These are phyloP conservation scores for Dipteronia sinensis DNA, from an alignment of 345 rosid species.

Conservation along the genomic window DNA sequence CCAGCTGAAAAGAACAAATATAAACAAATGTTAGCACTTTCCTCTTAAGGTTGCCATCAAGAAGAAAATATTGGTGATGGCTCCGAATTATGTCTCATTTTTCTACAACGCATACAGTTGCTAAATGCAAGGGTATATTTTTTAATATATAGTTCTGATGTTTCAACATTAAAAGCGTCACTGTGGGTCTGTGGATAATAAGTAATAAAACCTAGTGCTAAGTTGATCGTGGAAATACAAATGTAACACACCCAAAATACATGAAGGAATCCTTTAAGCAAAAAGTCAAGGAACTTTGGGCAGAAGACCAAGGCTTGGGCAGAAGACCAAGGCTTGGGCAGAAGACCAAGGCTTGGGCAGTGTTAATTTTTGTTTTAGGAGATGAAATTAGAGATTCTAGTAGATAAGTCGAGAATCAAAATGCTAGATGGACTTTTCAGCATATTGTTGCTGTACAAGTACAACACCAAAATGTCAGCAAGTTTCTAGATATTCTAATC, in stretches of 20 bases:
- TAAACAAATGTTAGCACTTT: conserved; percentile 10
- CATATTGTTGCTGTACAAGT: neutral
- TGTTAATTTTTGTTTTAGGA: neutral
- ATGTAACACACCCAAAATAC: neutral
- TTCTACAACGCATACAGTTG: neutral
- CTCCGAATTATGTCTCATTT: neutral
- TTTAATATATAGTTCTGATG: neutral
- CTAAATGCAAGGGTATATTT: neutral
- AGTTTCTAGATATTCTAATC: neutral
- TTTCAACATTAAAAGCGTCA: neutral
- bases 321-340: neutral
- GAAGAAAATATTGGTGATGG: neutral
- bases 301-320: neutral
- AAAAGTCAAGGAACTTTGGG: neutral
- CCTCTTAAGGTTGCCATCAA: neutral
- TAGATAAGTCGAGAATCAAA: neutral
- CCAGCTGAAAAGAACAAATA: conserved; percentile 56
- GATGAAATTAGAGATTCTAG: neutral
- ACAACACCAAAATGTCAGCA: neutral
- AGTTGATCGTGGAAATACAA: neutral
- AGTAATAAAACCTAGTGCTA: neutral
- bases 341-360: neutral
- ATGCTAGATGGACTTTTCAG: neutral
- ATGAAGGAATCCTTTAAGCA: neutral
- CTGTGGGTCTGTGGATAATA: neutral